Base-by-base conservation (phyloP, 2,329 filamentous ascomycete species). In the Pseudocercospora pini-densiflorae region DNA sequence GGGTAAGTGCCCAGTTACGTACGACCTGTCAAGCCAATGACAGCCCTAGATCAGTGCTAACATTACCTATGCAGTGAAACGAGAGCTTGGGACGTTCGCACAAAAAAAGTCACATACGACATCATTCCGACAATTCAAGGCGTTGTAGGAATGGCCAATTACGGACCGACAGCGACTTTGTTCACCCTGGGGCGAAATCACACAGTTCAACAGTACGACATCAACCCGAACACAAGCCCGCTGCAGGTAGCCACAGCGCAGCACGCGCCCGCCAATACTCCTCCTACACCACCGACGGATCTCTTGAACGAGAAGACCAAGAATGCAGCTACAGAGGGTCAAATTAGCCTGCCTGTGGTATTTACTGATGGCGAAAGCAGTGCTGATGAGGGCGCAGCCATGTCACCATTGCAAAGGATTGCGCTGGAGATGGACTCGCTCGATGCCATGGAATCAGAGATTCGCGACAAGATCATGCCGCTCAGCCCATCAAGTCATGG, bases 81-180 rank as follows among this genome's bases (percentile, higher is more conserved):
- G 43, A 89, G 92, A 74, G 91, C 93, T 65, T 99, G 95, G 94
- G 95, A 99, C 83, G 95, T 99, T 53, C 88, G 94, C 70, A 99
- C 95, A n/a, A 98, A 98, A 78, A 90, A 97, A 76, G 93, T 99
- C 72, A 94, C 93, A 2, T 96, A 89, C 79, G 94, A 97, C 75
- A 86, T 88, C 65, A 92, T 98, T 64, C 93, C 94, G 5, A 97
- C 93, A 1, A 85, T 94, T 6, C 90, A 95, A 43, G 89, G 90
- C 71, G 87, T 97, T 65, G 87, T 88, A 69, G 94, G 92, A 16
- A 86, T 99, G 51, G 91, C 94, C 53, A 91, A 94, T 67, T 97
- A 95, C 78, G 95, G 94, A 1, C 91, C 94, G 0, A 93, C 91
- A 6, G 94, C 94, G n/a, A 92, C 88, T 6, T 85, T 99, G 24